Conservation (phyloP, 805 yeast genomes). For the Blastobotrys mokoenaii region DNA sequence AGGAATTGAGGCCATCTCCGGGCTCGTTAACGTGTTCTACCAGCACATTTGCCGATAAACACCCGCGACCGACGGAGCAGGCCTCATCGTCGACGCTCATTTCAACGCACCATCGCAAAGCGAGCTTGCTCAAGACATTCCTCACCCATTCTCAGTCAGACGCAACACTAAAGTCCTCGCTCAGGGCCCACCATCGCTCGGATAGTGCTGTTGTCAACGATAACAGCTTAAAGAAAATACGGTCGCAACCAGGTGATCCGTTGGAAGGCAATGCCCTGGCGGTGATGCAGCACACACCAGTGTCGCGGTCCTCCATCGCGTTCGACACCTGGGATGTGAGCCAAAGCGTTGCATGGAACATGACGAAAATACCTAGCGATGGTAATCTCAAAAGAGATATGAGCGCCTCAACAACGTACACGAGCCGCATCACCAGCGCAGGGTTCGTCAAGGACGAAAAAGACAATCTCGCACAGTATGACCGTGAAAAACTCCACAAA, state of each 20-base stretch:
- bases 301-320: neutral
- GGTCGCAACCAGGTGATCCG: too few relatives aligned
- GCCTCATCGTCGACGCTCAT: neutral
- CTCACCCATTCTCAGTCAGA: neutral
- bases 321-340: constrained; percentile 6
- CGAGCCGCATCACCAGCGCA: neutral
- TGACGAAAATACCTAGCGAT: neutral
- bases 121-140: neutral
- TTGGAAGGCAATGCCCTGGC: neutral
- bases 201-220: neutral
- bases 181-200: constrained; percentile 4
- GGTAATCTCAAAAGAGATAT: neutral
- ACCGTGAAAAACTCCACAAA: neutral
- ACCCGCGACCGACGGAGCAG: neutral
- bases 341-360: neutral
- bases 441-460: constrained; percentile 4
- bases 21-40: neutral
- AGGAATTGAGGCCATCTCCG: neutral
- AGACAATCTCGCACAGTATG: neutral
- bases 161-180: neutral
- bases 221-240: neutral
- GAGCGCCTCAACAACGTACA: neutral
- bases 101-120: neutral
- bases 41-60: too few relatives aligned
- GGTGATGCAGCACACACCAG: neutral